Conservation (phyloP, 306 rosid species). For the Prunus mira region DNA sequence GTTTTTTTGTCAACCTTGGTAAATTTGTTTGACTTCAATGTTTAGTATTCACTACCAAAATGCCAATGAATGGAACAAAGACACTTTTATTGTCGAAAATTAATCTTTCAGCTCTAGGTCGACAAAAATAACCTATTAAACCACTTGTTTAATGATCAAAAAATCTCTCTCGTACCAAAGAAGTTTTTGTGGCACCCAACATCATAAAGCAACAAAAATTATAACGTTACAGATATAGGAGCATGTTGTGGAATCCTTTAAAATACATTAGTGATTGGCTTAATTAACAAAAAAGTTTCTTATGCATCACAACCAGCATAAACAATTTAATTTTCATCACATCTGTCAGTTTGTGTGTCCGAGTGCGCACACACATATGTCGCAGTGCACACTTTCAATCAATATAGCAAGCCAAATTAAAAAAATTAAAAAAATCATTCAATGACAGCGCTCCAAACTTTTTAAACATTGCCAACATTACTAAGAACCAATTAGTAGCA, state of each 20-base stretch:
- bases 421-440: no score
- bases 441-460: background rate
- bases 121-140: background rate
- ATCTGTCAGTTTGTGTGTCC: background rate
- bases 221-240: background rate
- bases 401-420: background rate
- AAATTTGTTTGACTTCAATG: background rate
- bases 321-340: background rate
- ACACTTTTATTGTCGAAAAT: no score
- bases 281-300: background rate
- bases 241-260: background rate
- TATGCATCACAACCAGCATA: background rate
- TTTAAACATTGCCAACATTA: conserved; percentile 6
- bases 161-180: no score
- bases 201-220: background rate
- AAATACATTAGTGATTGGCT: background rate
- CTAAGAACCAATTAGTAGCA: background rate
- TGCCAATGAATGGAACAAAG: background rate
- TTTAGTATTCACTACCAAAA: background rate
- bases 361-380: background rate
- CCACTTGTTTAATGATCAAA: background rate
- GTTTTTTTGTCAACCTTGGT: background rate
- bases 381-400: background rate
- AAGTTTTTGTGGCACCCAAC: background rate
- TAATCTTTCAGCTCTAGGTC: background rate